Conservation (phyloP, 768 basidiomycete genomes). For the Steccherinum ochraceum region DNA sequence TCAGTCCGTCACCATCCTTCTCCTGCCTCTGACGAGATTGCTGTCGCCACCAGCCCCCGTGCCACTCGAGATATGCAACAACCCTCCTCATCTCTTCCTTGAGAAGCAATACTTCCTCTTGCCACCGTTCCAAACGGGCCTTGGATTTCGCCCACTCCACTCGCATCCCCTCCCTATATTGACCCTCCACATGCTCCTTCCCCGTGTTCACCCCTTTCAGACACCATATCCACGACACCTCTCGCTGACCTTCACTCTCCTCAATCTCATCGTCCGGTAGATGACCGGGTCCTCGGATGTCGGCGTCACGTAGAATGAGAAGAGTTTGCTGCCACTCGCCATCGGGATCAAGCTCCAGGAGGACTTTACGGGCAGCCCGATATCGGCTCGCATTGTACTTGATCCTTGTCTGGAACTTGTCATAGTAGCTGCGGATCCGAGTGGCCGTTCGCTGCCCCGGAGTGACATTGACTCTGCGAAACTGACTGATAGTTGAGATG, state of each 20-base stretch:
- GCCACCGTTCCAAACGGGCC: slow-evolving; percentile 8
- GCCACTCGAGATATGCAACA: slow-evolving; percentile 16
- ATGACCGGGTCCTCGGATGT: background rate
- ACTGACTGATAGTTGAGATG: background rate
- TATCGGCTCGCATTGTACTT: background rate
- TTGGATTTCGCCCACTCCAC: slow-evolving; percentile 6
- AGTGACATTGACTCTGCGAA: background rate
- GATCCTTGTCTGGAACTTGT: background rate
- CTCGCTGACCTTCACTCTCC: background rate
- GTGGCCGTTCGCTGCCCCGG: slow-evolving; percentile 6
- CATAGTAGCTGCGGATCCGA: background rate
- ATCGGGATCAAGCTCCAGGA: background rate
- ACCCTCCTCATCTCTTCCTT: slow-evolving; percentile 24
- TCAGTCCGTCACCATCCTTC: background rate
- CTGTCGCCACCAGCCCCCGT: slow-evolving; percentile 1
- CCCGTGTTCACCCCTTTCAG: background rate
- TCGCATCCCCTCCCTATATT: slow-evolving; percentile 4
- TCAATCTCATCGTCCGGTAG: background rate
- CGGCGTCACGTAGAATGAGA: background rate
- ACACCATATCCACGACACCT: background rate
- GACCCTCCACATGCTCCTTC: background rate
- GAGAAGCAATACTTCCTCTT: slow-evolving; percentile 8
- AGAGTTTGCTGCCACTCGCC: background rate
- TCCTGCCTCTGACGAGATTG: background rate
- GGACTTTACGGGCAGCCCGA: slow-evolving; percentile 3